A percentile compares a stretch with the other conserved stretches of the same genome.
phyloP scores from a whole-genome alignment of 2,329 filamentous ascomycete species.

The Neoarthrinium moseri region DNA sequence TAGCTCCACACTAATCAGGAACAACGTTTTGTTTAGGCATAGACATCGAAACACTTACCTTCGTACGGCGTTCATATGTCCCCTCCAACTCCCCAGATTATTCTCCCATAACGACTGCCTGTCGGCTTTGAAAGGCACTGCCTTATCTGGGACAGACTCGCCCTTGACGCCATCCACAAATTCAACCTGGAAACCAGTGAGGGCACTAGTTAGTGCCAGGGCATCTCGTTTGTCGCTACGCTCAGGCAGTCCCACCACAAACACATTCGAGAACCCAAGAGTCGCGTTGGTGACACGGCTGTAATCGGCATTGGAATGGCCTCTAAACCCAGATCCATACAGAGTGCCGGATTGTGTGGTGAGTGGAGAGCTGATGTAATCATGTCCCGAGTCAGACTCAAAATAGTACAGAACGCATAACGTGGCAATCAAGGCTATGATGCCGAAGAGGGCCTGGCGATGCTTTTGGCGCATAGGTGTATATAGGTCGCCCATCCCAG shows the following conservation, averaged over 20 bases:
- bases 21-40: not conserved
- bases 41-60: conserved; percentile 14
- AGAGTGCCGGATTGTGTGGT: no score
- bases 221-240: conserved; percentile 47
- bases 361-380: not conserved
- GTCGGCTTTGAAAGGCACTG: conserved; percentile 33
- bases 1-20: not conserved
- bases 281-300: conserved; percentile 23
- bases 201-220: conserved; percentile 36
- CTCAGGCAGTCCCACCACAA: conserved; percentile 41
- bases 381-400: not conserved
- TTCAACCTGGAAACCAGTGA: conserved; percentile 39
- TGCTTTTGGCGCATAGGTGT: not conserved
- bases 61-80: conserved; percentile 34
- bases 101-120: conserved; percentile 21
- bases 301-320: conserved; percentile 13
- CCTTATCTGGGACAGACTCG: conserved; percentile 36
- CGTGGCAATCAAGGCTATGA: not conserved
- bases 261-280: conserved; percentile 40
- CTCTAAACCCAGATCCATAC: not conserved
- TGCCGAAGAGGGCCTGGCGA: not conserved
- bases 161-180: conserved; percentile 40
- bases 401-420: not conserved
- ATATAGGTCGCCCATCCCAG: not conserved
- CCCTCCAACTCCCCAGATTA: conserved; percentile 37